Percentiles rank a stretch among this genome's conserved stretches.
phyloP scores from a whole-genome alignment of 768 basidiomycete species.

The Hebeloma cylindrosporum region DNA sequence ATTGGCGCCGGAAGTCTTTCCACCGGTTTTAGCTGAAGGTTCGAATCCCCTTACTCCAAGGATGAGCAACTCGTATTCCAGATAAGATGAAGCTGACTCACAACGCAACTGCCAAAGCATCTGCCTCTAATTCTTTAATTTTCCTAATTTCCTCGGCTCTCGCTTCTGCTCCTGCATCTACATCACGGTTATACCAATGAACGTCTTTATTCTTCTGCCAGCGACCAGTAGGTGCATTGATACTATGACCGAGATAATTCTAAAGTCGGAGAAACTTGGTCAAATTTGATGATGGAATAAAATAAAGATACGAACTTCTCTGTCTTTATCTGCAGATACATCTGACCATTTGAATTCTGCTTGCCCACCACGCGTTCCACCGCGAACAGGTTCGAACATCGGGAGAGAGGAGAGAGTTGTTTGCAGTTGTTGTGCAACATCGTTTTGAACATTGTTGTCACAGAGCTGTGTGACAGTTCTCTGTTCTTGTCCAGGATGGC shows the following conservation, averaged over 20 bases:
- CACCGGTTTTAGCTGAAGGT: slow-evolving; percentile 44
- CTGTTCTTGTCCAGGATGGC: slow-evolving; percentile 14
- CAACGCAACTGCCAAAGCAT: slow-evolving; percentile 82
- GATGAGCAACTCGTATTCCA: not conserved
- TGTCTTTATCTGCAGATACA: slow-evolving; percentile 89
- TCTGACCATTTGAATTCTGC: slow-evolving; percentile 92
- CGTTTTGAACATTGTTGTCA: slow-evolving; percentile 6
- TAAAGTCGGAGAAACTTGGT: too few species aligned
- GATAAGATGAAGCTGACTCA: slow-evolving; percentile 30
- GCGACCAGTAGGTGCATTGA: slow-evolving; percentile 92
- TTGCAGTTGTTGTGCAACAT: slow-evolving; percentile 3
- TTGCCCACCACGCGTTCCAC: slow-evolving; percentile 89
- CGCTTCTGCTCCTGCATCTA: slow-evolving; percentile 40
- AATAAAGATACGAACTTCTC: slow-evolving; percentile 56
- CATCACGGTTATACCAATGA: slow-evolving; percentile 92
- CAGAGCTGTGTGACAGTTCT: slow-evolving; percentile 13
- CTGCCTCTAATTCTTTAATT: slow-evolving; percentile 87
- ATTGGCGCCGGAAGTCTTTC: slow-evolving; percentile 23
- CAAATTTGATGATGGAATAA: not conserved
- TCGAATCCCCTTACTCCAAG: slow-evolving; percentile 62
- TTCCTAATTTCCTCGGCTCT: slow-evolving; percentile 72
- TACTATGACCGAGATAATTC: slow-evolving; percentile 94
- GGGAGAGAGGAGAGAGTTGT: slow-evolving; percentile 9
- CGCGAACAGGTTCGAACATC: slow-evolving; percentile 86
- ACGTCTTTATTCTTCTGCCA: slow-evolving; percentile 99